Evolutionary conservation across 179 eudicot species (phyloP).

Genomic region (Beta macrorhiza): DNA sequence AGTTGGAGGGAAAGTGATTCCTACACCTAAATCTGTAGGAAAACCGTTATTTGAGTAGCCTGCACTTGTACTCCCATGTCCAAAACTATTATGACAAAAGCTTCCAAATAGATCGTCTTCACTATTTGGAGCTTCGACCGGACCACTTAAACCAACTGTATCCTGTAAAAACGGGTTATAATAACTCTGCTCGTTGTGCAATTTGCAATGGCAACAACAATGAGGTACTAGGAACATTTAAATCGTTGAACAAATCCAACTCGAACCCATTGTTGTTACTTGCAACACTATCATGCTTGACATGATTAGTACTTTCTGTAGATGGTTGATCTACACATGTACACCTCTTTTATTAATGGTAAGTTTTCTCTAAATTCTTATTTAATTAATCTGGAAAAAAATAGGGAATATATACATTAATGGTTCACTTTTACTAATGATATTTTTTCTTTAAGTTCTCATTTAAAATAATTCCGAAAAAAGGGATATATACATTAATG

Average conservation of each 20-base stretch:
- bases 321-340: constrained; percentile 23
- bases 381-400: too few relatives aligned
- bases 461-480: too few relatives aligned
- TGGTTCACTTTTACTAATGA: too few relatives aligned
- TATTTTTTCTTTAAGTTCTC: too few relatives aligned
- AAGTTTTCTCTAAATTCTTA: constrained; percentile 2
- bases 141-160: not conserved
- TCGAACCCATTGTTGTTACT: not conserved
- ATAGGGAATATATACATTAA: not conserved
- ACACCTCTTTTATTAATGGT: constrained; percentile 4
- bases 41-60: too few relatives aligned
- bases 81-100: constrained; percentile 1
- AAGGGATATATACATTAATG: too few relatives aligned
- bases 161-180: constrained; percentile 74
- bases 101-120: constrained; percentile 14
- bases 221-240: constrained; percentile 9
- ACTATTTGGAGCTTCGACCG: not conserved
- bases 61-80: too few relatives aligned
- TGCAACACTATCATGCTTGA: not conserved
- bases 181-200: constrained; percentile 14
- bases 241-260: constrained; percentile 11
- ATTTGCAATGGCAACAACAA: not conserved
- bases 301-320: constrained; percentile 8
- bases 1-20: not conserved
- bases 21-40: not conserved